Evolutionary conservation across 257 asterid genomes (phyloP), one percentile per base, ranked within the genome.

Genomic region (Nicotiana sylvestris): DNA sequence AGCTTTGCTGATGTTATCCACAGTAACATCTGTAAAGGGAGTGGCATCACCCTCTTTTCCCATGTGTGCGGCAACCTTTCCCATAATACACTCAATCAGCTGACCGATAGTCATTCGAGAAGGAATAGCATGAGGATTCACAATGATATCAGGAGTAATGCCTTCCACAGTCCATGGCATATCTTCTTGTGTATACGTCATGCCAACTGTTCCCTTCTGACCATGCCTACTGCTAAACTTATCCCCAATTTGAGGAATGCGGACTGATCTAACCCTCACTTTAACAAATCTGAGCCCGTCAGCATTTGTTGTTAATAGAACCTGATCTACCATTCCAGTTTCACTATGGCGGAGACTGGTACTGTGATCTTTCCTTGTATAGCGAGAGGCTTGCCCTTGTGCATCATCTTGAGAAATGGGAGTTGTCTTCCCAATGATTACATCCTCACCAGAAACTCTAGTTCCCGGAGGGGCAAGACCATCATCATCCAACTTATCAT

Each of bases 401-500:
- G 97, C 95, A 29, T 94, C 99, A n/a, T 96, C 97, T 18, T 92
- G 94, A 80, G 92, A 82, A 64, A 96, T 90, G 56, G 99, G 99
- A 30, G 98, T 92, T 27, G 99, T 96, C 87, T 96, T 96, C 80
- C 99, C 99, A 29, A 96, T 96, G 79, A 96, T 96, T 32, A 96
- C 99, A 81, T 96, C 99, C 89, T 96, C 99, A 15, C 99, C 98
- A 0, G 98, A 90, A 82, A 92, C 95, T 82, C 97, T 90, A 39
- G 99, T 96, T 81, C 99, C 99, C 13, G 99, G 98, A 57, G 98
- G 99, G 43, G 99, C 99, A 74, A 96, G 96, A 46, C 99, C 99
- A 64, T 96, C 99, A 64, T 94, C 99, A 39, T 96, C 99, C 86
- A 96, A 87, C 83, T 96, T 93, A 82, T 96, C 99, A 72, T 96